A percentile compares a stretch with the other conserved stretches of the same genome.
Evolutionary conservation across 1,284 basidiomycete genomes (phyloP).

Genomic region (Gymnopus androsaceus): DNA sequence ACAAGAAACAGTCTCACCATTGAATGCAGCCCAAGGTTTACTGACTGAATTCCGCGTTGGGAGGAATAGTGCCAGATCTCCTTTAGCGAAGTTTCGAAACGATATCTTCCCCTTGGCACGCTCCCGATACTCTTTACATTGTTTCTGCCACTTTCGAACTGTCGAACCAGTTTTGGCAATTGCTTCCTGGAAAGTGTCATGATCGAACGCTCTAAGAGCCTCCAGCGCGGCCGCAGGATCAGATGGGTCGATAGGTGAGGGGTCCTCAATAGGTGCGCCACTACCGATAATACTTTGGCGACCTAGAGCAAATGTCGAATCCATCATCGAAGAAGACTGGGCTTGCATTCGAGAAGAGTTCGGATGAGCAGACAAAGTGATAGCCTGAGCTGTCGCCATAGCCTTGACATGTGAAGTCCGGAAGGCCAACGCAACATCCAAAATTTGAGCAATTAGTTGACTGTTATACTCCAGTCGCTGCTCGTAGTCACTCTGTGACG

Average conservation of each 20-base stretch:
- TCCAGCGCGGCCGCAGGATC: slow-evolving; percentile 71
- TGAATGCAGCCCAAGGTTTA: slow-evolving; percentile 97
- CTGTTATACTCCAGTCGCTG: slow-evolving; percentile 60
- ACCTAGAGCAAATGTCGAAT: slow-evolving; percentile 48
- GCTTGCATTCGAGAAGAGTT: slow-evolving; percentile 40
- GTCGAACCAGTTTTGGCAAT: slow-evolving; percentile 79
- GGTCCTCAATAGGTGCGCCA: slow-evolving; percentile 48
- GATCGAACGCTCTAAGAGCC: slow-evolving; percentile 72
- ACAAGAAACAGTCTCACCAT: slow-evolving; percentile 53
- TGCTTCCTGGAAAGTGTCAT: slow-evolving; percentile 81
- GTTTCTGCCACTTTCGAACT: slow-evolving; percentile 96
- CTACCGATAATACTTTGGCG: slow-evolving; percentile 51
- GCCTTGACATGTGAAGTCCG: slow-evolving; percentile 73
- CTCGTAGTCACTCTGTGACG: slow-evolving; percentile 68
- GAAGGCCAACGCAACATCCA: slow-evolving; percentile 75
- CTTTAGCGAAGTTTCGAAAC: slow-evolving; percentile 89
- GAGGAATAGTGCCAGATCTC: slow-evolving; percentile 92
- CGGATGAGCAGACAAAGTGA: slow-evolving; percentile 67
- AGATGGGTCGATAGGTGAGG: slow-evolving; percentile 71
- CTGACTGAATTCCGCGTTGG: slow-evolving; percentile 92
- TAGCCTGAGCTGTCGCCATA: slow-evolving; percentile 58
- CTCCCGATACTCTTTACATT: slow-evolving; percentile 92
- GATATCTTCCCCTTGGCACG: slow-evolving; percentile 92
- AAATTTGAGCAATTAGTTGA: slow-evolving; percentile 68
- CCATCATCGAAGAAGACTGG: slow-evolving; percentile 37